Evolutionary conservation across 495 filamentous ascomycete species (phyloP), one percentile per base, ranked within the genome.

Genomic region (Evernia prunastri): DNA sequence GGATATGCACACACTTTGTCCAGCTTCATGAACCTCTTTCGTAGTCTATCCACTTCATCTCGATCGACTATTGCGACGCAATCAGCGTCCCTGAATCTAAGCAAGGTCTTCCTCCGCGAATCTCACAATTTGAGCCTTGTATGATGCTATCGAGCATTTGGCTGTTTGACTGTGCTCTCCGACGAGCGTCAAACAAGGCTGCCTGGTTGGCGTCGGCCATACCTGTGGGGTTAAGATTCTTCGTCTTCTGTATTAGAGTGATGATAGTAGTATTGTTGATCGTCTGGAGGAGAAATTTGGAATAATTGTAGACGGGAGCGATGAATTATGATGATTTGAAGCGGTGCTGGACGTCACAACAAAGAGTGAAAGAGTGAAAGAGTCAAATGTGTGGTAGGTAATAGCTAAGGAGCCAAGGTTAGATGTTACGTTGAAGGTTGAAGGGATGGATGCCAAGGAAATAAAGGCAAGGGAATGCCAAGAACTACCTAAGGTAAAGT

Each of bases 1-100:
- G 29, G 51, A 39, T 10, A 45, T 17, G 54, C 58, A 64, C 78
- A 60, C 72, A 93, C 93, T 84, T 96, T 98, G 75, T 98, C 94
- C 53, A 98, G 82, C 75, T 99, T 99, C 93, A 97, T 97, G 72
- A 99, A 99, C 62, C 93, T 84, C 78, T 97, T 99, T 68, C 91
- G 85, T 67, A 99, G 80, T 65, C 95, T 82, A 70, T 97, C 94
- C 35, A 99, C 92, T 74, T 99, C 94, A 69, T 97, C 94, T 69
- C 89, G 85, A 78, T 99, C 89, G 80, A 99, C 94, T 99, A 71
- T 66, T 56, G 45, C 31, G 57, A 58, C 18, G 60, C 39, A 45
- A 60, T 59, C 58, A 66, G 57, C 37, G 45, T 25, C 33, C 35
- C 47, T 36, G 5, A n/a, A 25, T 37, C 29, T 23, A 43, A 33